These are phyloP conservation scores for Penicillium sp. DNA, from an alignment of 2,329 filamentous ascomycete genomes.

Conservation along the genomic window DNA sequence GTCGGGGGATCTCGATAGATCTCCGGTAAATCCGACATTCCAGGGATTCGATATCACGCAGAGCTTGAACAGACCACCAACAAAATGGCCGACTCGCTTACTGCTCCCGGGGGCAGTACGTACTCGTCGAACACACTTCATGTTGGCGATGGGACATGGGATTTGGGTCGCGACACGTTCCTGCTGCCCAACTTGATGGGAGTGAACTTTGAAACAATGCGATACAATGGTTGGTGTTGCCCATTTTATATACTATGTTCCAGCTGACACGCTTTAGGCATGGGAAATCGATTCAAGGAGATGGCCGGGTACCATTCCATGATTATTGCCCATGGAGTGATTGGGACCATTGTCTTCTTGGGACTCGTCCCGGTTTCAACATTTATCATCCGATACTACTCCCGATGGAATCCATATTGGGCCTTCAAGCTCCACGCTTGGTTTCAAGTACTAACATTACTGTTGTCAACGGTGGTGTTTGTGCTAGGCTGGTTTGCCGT, in stretches of 20 bases:
- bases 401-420: slow-evolving; percentile 49
- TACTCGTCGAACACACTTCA: slow-evolving; percentile 59
- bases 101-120: slow-evolving; percentile 56
- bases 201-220: slow-evolving; percentile 62
- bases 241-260: not conserved
- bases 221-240: slow-evolving; percentile 56
- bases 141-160: slow-evolving; percentile 65
- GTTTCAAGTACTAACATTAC: slow-evolving; percentile 57
- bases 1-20: slow-evolving; percentile 44
- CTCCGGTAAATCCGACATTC: slow-evolving; percentile 41
- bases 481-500: slow-evolving; percentile 61
- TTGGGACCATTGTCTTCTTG: slow-evolving; percentile 59
- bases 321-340: slow-evolving; percentile 56
- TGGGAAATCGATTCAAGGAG: slow-evolving; percentile 62
- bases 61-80: slow-evolving; percentile 2
- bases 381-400: slow-evolving; percentile 58
- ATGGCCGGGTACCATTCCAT: slow-evolving; percentile 56
- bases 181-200: slow-evolving; percentile 61
- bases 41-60: slow-evolving; percentile 27
- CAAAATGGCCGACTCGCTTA: slow-evolving; percentile 42
- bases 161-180: slow-evolving; percentile 58
- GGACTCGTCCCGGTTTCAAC: slow-evolving; percentile 57
- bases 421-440: slow-evolving; percentile 60
- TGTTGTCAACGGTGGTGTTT: slow-evolving; percentile 59
- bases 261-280: slow-evolving; percentile 45